phyloP scores from a whole-genome alignment of 106 monocot species.

The Dioscorea zingiberensis region DNA sequence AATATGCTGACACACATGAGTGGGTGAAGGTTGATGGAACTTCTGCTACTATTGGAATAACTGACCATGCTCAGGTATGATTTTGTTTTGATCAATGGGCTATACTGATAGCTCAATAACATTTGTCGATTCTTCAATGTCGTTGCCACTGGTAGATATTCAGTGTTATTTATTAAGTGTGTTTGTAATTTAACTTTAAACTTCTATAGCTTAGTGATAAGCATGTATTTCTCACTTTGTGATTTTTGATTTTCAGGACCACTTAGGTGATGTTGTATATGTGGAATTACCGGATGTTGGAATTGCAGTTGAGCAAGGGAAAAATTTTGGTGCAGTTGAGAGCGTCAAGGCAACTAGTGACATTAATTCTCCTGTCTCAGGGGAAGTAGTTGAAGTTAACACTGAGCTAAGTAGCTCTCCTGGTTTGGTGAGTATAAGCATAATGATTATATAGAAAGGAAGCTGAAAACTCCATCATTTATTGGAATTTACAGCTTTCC shows the following conservation, averaged over 20 bases:
- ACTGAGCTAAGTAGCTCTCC: constrained; percentile 57
- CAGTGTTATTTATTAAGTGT: too few relatives aligned
- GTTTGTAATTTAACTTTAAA: too few relatives aligned
- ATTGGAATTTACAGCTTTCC: not conserved
- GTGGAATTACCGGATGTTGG: constrained; percentile 93
- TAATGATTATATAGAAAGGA: too few relatives aligned
- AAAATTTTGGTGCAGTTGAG: constrained; percentile 91
- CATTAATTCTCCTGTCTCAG: constrained; percentile 80
- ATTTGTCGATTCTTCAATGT: too few relatives aligned
- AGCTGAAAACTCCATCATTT: too few relatives aligned
- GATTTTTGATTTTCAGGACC: constrained; percentile 46
- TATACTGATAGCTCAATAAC: not conserved
- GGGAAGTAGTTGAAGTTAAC: constrained; percentile 81
- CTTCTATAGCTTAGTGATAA: not conserved
- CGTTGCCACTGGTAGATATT: too few relatives aligned
- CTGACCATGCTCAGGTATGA: constrained; percentile 95
- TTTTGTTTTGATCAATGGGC: not conserved
- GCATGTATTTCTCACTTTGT: not conserved
- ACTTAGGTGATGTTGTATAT: constrained; percentile 96
- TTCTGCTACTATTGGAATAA: constrained; percentile 89
- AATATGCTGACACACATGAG: constrained; percentile 88
- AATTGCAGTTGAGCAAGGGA: constrained; percentile 46
- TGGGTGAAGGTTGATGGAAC: constrained; percentile 85
- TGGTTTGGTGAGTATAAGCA: constrained; percentile 61
- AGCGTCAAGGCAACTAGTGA: constrained; percentile 99